Evolutionary conservation across 2,329 filamentous ascomycete genomes (phyloP).

Genomic region (Botrytis fabae): DNA sequence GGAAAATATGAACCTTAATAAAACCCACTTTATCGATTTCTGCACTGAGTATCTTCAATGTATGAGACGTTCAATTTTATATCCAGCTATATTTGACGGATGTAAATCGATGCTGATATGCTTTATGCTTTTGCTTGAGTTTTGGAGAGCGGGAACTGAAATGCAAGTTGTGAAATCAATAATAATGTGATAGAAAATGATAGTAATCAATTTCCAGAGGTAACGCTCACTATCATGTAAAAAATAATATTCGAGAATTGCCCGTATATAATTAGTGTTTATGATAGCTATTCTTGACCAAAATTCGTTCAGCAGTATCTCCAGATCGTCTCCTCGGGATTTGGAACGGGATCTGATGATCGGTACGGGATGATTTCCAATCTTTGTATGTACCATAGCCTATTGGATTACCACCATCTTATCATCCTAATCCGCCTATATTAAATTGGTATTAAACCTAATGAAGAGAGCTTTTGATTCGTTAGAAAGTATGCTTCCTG

Average conservation of each 20-base stretch:
- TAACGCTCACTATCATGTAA: too few species aligned
- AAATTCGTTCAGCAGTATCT: neutral
- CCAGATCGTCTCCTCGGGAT: neutral
- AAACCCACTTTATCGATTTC: accelerated
- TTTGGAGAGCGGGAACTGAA: too few species aligned
- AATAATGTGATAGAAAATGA: too few species aligned
- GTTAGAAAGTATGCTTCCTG: neutral
- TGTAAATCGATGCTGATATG: too few species aligned
- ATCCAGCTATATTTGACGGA: too few species aligned
- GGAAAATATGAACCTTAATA: neutral
- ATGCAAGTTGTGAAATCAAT: too few species aligned
- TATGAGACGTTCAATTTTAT: too few species aligned
- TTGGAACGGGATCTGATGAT: neutral
- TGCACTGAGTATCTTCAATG: neutral
- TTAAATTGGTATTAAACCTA: neutral
- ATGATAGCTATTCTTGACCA: too few species aligned
- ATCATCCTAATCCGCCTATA: neutral
- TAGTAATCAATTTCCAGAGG: too few species aligned
- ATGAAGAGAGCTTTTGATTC: neutral
- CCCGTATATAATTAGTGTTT: neutral
- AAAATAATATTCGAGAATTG: neutral
- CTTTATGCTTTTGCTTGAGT: too few species aligned
- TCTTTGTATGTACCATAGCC: neutral
- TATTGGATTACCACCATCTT: neutral
- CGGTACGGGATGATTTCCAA: neutral